These are phyloP conservation scores for Cryptosporidium viatorum DNA, from an alignment of 169 alveolate species.

Conservation along the genomic window DNA sequence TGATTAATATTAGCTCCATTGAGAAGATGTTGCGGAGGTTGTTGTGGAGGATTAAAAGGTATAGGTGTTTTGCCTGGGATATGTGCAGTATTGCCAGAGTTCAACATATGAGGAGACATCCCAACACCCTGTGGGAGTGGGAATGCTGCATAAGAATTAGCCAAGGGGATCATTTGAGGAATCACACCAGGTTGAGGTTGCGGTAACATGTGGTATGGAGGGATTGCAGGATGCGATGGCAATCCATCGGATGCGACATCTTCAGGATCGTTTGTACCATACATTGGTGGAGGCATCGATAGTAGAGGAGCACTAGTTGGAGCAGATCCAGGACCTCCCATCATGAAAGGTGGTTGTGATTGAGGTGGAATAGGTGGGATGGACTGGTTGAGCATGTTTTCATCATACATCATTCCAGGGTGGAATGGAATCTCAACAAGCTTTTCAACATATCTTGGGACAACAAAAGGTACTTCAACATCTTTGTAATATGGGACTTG, in stretches of 20 bases:
- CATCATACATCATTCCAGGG: conserved; percentile 79
- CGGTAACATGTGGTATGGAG: conserved; percentile 75
- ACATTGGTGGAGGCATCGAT: conserved; percentile 75
- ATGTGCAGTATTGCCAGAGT: conserved; percentile 69
- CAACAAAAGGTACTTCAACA: conserved; percentile 87
- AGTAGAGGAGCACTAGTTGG: conserved; percentile 71
- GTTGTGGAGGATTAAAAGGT: conserved; percentile 70
- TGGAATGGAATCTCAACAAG: conserved; percentile 85
- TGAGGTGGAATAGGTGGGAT: conserved; percentile 72
- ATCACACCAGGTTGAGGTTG: conserved; percentile 69
- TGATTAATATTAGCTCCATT: conserved; percentile 61
- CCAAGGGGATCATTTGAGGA: conserved; percentile 75
- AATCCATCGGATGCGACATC: conserved; percentile 68
- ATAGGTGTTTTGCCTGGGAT: conserved; percentile 73
- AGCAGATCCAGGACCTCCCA: conserved; percentile 67
- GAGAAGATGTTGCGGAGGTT: conserved; percentile 41
- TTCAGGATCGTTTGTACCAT: conserved; percentile 47
- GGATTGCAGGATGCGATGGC: conserved; percentile 75
- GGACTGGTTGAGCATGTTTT: conserved; percentile 53
- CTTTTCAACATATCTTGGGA: conserved; percentile 88
- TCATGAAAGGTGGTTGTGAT: conserved; percentile 37
- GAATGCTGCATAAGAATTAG: conserved; percentile 72
- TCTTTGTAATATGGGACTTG: conserved; percentile 86
- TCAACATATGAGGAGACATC: conserved; percentile 60
- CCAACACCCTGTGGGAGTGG: conserved; percentile 72